Percentiles rank a stretch among this genome's conserved stretches.
phyloP scores from a whole-genome alignment of 352 stramenopile genomes.

The Phytophthora quininea region DNA sequence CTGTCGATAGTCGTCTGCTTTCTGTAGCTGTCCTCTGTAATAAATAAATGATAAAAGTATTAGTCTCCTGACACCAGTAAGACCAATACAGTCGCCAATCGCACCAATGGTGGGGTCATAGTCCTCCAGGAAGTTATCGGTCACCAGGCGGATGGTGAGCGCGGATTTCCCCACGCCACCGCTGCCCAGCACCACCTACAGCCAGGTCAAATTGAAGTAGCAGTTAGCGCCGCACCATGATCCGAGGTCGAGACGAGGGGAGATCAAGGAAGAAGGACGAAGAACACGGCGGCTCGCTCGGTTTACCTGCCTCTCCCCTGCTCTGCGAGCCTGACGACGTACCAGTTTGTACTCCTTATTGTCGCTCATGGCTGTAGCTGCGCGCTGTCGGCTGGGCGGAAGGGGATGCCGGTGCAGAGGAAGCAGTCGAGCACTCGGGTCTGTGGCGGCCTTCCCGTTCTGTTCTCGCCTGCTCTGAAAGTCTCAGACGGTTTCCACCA shows the following conservation, averaged over 20 bases:
- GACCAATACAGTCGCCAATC: constrained; percentile 3
- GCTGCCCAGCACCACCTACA: constrained; percentile 86
- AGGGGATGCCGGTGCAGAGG: no score
- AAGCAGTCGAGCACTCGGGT: constrained; percentile 13
- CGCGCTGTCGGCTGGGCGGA: background rate
- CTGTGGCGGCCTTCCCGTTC: constrained; percentile 14
- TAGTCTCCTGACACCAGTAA: background rate
- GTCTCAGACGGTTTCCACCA: constrained; percentile 37
- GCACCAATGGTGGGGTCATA: constrained; percentile 92
- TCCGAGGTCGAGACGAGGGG: constrained; percentile 2
- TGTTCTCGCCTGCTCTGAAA: constrained; percentile 40
- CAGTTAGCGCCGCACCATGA: background rate
- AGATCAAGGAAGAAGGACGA: constrained; percentile 3
- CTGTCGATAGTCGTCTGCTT: constrained; percentile 91
- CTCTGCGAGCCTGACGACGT: constrained; percentile 1
- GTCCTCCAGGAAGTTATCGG: constrained; percentile 93
- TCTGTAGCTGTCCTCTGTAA: constrained; percentile 91
- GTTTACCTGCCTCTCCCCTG: background rate
- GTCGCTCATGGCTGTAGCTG: constrained; percentile 47
- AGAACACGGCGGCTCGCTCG: background rate
- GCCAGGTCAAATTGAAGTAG: background rate
- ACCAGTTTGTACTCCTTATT: constrained; percentile 89
- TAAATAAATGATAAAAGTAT: background rate
- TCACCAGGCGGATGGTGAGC: constrained; percentile 92
- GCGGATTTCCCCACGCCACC: constrained; percentile 92